These are phyloP conservation scores for Eutreptiella sp. DNA, from an alignment of 208 protist species.

Conservation along the genomic window DNA sequence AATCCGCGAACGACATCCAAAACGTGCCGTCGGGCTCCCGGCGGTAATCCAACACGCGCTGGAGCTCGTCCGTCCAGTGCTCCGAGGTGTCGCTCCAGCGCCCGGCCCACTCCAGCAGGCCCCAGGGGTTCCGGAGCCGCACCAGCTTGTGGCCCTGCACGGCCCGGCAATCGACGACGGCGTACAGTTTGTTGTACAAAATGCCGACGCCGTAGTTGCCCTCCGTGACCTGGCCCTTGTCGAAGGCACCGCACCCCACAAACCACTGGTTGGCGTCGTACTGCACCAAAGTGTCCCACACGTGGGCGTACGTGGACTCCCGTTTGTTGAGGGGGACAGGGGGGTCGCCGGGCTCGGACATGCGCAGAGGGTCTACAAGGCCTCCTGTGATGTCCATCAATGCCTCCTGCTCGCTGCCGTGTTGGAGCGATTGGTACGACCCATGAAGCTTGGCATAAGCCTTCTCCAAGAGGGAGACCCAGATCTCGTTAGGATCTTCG, in stretches of 20 bases:
- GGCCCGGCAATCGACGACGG: conserved; percentile 59
- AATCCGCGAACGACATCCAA: conserved; percentile 70
- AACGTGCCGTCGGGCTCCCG: conserved; percentile 37
- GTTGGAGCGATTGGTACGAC: conserved; percentile 74
- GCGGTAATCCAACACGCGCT: conserved; percentile 44
- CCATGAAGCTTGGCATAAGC: conserved; percentile 80
- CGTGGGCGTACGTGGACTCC: conserved; percentile 35
- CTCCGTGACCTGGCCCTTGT: conserved; percentile 32
- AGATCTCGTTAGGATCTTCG: conserved; percentile 48
- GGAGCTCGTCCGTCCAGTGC: conserved; percentile 52
- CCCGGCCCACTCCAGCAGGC: conserved; percentile 37
- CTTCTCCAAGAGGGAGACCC: conserved; percentile 71
- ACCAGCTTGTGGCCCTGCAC: conserved; percentile 62
- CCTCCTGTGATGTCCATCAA: conserved; percentile 65
- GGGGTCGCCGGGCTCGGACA: background rate
- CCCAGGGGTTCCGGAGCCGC: conserved; percentile 58
- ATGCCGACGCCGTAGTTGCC: conserved; percentile 53
- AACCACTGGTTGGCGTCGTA: conserved; percentile 43
- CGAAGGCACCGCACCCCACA: conserved; percentile 43
- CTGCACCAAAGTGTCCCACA: conserved; percentile 58
- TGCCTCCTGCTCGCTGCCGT: conserved; percentile 31
- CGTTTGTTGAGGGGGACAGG: background rate
- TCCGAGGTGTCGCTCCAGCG: conserved; percentile 50
- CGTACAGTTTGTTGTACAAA: conserved; percentile 62
- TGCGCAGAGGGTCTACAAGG: background rate